These are phyloP conservation scores for Talaromyces borbonicus DNA, from an alignment of 495 filamentous ascomycete genomes.

Conservation along the genomic window DNA sequence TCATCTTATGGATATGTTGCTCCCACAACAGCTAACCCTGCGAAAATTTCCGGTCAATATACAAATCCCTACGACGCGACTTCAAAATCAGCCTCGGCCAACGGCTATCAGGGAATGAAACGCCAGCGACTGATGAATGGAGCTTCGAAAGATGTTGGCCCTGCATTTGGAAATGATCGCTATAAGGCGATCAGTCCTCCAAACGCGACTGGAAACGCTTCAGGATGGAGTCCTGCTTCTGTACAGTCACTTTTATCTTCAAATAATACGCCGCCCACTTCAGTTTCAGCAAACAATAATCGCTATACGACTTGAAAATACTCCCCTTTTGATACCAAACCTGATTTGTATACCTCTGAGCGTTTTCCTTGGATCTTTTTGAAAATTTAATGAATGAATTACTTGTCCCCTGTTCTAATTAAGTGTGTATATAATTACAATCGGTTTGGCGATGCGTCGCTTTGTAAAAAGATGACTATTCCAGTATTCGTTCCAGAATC, in stretches of 20 bases:
- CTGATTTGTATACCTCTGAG: too few species aligned
- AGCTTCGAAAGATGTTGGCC: not conserved
- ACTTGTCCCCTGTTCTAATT: too few species aligned
- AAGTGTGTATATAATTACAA: too few species aligned
- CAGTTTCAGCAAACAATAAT: not conserved
- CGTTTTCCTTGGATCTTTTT: too few species aligned
- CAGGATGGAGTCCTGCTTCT: slow-evolving; percentile 4
- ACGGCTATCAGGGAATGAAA: slow-evolving; percentile 21
- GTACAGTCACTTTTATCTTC: slow-evolving; percentile 5
- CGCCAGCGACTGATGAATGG: slow-evolving; percentile 37
- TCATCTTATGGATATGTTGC: slow-evolving; percentile 11
- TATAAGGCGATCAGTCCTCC: not conserved
- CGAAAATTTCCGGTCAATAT: slow-evolving; percentile 19
- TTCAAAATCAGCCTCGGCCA: slow-evolving; percentile 14
- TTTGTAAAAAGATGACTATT: too few species aligned
- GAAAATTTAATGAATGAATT: too few species aligned
- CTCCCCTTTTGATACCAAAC: not conserved
- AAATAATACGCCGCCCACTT: not conserved
- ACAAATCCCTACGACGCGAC: slow-evolving; percentile 28
- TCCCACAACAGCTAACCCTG: slow-evolving; percentile 18
- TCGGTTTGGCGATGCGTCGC: too few species aligned
- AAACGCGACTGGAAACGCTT: not conserved
- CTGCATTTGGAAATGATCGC: not conserved
- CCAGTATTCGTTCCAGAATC: too few species aligned
- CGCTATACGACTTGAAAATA: too few species aligned